These are phyloP conservation scores for Magnusiomyces fungicola DNA, from an alignment of 1,139 yeast species.

Conservation along the genomic window DNA sequence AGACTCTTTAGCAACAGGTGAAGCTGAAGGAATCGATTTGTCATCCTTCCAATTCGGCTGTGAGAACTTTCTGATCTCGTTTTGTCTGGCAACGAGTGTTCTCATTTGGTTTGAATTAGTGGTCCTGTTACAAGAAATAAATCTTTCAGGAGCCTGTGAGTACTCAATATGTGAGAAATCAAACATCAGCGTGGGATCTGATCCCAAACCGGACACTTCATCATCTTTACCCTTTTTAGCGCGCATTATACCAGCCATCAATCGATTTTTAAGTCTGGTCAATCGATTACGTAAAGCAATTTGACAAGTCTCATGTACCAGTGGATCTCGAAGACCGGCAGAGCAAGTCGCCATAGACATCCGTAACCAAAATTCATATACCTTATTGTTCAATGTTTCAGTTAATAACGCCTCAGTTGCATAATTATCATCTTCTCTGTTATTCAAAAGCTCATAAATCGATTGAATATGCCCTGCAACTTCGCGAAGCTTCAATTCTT, in stretches of 20 bases:
- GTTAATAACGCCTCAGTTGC: no score
- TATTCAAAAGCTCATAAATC: no score
- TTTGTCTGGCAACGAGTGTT: no score
- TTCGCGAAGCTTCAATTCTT: no score
- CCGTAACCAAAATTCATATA: neutral
- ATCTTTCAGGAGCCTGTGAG: neutral
- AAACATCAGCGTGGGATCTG: neutral
- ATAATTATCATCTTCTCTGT: no score
- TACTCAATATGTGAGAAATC: neutral
- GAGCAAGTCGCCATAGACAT: conserved; percentile 21
- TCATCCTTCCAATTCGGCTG: neutral
- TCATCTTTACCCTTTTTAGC: no score
- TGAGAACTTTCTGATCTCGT: neutral
- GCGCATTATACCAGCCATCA: neutral
- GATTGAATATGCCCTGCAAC: no score
- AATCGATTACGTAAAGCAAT: conserved; percentile 21
- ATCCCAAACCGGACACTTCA: no score
- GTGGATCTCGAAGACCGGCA: conserved; percentile 21
- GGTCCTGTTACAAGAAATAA: no score
- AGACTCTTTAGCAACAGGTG: no score
- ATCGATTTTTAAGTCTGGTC: conserved; percentile 16
- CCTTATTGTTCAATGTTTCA: neutral
- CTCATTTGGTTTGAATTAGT: no score
- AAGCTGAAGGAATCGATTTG: no score
- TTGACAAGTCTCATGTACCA: conserved; percentile 18